These are phyloP conservation scores for Silene coronaria DNA, from an alignment of 179 eudicot species.

Conservation along the genomic window DNA sequence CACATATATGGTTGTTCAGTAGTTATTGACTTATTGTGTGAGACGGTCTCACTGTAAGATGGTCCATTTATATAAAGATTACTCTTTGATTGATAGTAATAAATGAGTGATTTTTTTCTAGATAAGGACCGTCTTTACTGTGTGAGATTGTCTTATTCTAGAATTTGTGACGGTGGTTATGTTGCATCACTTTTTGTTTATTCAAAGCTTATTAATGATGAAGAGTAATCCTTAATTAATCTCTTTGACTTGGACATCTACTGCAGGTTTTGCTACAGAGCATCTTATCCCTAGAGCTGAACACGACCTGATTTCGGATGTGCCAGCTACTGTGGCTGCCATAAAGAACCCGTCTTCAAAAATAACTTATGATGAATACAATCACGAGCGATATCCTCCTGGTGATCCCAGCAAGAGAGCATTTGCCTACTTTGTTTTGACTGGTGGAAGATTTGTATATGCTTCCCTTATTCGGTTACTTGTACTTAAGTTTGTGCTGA, in stretches of 20 bases:
- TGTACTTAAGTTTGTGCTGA: constrained; percentile 56
- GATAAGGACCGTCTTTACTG: not conserved
- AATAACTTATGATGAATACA: constrained; percentile 36
- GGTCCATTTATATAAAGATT: too few relatives aligned
- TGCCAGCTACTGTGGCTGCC: constrained; percentile 61
- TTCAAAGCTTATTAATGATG: too few relatives aligned
- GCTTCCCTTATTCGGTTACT: constrained; percentile 58
- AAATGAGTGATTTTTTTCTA: too few relatives aligned
- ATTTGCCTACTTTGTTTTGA: constrained; percentile 62
- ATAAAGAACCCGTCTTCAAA: constrained; percentile 40
- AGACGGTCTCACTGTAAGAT: too few relatives aligned
- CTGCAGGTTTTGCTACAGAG: constrained; percentile 37
- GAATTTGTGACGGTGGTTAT: too few relatives aligned
- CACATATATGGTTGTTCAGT: too few relatives aligned
- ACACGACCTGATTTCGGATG: constrained; percentile 24
- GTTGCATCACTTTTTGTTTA: too few relatives aligned
- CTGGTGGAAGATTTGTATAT: constrained; percentile 67
- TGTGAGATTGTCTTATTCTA: too few relatives aligned
- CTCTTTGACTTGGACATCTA: not conserved
- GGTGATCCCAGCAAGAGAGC: constrained; percentile 75
- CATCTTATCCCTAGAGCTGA: constrained; percentile 30
- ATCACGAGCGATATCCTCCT: constrained; percentile 47
- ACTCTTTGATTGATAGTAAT: too few relatives aligned
- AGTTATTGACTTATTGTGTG: too few relatives aligned
- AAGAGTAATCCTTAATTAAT: not conserved